Base-by-base conservation (phyloP, 1,284 basidiomycete genomes). In the Mixia osmundae region DNA sequence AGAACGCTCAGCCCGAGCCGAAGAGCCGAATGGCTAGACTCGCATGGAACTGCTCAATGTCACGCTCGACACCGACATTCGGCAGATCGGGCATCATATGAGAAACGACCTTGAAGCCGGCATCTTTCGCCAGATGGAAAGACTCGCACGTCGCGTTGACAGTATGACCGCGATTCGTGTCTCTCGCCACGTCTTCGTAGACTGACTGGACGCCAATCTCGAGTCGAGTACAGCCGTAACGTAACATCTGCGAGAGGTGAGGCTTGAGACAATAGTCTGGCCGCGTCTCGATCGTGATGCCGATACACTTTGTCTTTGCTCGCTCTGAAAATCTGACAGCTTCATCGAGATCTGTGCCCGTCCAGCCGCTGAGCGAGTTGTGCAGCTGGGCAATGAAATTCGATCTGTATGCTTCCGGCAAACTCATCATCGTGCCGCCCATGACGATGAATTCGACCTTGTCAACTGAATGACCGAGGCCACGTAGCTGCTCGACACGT, bases 381-480 rank as follows among this genome's bases (percentile, higher is more conserved):
- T 97, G 91, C 35, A 99, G 65, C 45, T 95, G 87, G 0, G 89
- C 87, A 40, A 97, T 70, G 51, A 99, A 99, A 44, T 76, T 72
- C 48, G 72, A 73, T 39, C 89, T 69, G 54, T 99, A 97, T 30
- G 83, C 79, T 57, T 95, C 83, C 16, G 87, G 76, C 71, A 95
- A 85, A 49, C 82, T 91, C 87, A 99, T 94, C 58, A 99, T 97
- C 3, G 89, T 99, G 30, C 89, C 89, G 23, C 89, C 91, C 89
- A 99, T 99, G 49, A 97, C 67, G 19, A 20, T 43, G 12, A 24
- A 30, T 57, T 36, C 26, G 38, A 76, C 83, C 68, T 97, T 99
- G 61, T 97, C 91, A 2, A 95, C 89, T 49, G 68, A 85, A 58
- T 97, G 91, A 2, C 91, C 91, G 11, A 99, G 61, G 53, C 73